Evolutionary conservation across 192 early-diverging fungal species (phyloP).

Genomic region (Mortierella alpina): DNA sequence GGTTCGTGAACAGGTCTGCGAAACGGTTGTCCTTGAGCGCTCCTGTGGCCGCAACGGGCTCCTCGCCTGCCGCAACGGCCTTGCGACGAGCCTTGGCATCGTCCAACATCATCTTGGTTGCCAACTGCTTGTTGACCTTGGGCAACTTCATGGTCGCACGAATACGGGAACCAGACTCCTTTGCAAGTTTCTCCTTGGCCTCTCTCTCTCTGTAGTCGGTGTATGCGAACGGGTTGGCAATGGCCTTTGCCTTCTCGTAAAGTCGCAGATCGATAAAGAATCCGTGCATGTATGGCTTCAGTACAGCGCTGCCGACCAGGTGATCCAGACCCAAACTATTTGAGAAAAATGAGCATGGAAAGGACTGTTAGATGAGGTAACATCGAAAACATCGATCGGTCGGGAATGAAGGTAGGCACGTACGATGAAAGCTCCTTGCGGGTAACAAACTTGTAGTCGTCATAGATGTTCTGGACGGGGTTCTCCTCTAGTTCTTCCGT

Average conservation of each 20-base stretch:
- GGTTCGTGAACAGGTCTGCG: constrained; percentile 86
- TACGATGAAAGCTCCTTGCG: constrained; percentile 82
- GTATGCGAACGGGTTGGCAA: constrained; percentile 96
- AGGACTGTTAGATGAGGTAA: neutral
- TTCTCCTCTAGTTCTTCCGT: constrained; percentile 95
- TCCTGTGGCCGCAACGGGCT: constrained; percentile 43
- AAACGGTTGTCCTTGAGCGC: constrained; percentile 90
- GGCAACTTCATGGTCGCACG: constrained; percentile 87
- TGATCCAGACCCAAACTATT: constrained; percentile 87
- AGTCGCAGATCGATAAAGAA: constrained; percentile 97
- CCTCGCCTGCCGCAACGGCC: constrained; percentile 52
- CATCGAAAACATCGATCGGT: neutral
- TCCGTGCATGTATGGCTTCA: constrained; percentile 99
- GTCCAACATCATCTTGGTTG: constrained; percentile 66
- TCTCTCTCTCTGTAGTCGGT: constrained; percentile 87
- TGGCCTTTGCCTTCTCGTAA: constrained; percentile 95
- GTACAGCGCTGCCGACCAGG: constrained; percentile 89
- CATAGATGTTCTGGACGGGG: constrained; percentile 86
- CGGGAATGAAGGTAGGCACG: constrained; percentile 1
- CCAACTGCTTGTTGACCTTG: constrained; percentile 92
- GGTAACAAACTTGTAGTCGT: constrained; percentile 98
- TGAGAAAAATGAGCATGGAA: neutral
- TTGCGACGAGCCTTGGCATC: constrained; percentile 56
- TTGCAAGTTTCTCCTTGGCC: constrained; percentile 85
- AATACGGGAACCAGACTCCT: constrained; percentile 90